Base-by-base conservation (phyloP, 768 basidiomycete genomes). In the Clavaria fumosa region DNA sequence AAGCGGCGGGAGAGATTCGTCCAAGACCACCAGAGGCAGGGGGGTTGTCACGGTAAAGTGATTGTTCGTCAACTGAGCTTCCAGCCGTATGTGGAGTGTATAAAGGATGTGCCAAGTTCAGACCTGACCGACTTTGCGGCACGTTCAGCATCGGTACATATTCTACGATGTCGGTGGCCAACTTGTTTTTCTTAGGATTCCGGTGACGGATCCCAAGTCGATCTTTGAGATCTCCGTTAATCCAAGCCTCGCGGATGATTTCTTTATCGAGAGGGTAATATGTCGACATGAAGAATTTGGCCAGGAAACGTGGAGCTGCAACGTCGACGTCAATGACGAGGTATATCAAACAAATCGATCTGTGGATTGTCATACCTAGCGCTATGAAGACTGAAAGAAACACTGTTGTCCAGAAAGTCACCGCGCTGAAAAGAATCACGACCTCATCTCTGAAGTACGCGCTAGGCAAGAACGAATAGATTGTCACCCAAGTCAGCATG, bases 211-310 rank as follows among this genome's bases (percentile, higher is more conserved):
- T 68, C 3, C 85, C 85, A 3, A 89, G 62, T 27, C 66, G 72
- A 44, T 86, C 83, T 53, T 89, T 89, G 39, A 89, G 64, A 50
- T 86, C 75, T 3, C 85, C 85, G 41, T 55, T 50, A 3, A 88
- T 82, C 84, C 83, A 88, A 72, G 76, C 80, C 62, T 97, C 93
- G 20, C 93, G 77, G 5, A 97, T 66, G 39, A 96, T 77, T 48
- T 95, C 84, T 52, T 75, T 80, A 64, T 97, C 93, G 12, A 76
- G 61, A 2, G 91, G 90, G 34, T 54, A 58, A 49, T 90, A 95
- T 1, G 76, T 68, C 1, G 75, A 64, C 7, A 68, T 62, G 43
- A 78, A 50, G 52, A 71, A 86, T 50, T 85, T 84, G 56, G 75
- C 62, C 22, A 91, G 38, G 62, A 84, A 88, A 11, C 85, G 72